Base-by-base conservation (phyloP, 2,329 filamentous ascomycete species). In the Neurospora crassa region DNA sequence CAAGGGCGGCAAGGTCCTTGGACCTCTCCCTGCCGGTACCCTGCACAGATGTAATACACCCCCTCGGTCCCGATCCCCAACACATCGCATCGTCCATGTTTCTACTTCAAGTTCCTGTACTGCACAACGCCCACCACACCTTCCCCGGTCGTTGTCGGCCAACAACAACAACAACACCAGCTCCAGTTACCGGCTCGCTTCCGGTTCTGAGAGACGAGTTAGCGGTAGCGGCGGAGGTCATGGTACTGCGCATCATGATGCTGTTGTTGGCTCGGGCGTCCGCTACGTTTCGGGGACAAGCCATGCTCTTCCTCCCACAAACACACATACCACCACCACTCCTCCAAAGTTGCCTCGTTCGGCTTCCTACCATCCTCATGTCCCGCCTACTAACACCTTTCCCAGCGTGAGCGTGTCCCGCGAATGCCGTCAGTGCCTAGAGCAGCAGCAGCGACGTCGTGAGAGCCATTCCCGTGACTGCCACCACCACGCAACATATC, bases 311-410 rank as follows among this genome's bases (percentile, higher is more conserved):
- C 47, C 47, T 29, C 20, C 20, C 29, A 1, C 47, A 53, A 45
- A 45, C n/a, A 47, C 47, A 29, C 12, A 24, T 12, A 59, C n/a
- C 47, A 59, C n/a, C 20, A 20, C 47, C 47, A 59, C 43, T 59
- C 69, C 41, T 70, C 69, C 24, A 70, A 70, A 53, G 70, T 68
- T 43, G 16, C 29, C 29, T 68, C 70, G 18, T 42, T 68, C 43
- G 70, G 53, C 53, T 24, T 63, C 53, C 3, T 63, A 63, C 24
- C 53, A 63, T 63, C 53, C 53, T 63, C 53, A 63, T 34, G 53
- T 63, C 29, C 53, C 53, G 29, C 53, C 53, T 63, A 63, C 53
- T 63, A 63, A 63, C 53, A 63, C 53, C 24, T 63, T 63, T 63
- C 53, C 53, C 53, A 63, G 53, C 53, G 53, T 63, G 53, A 63